A percentile compares a stretch with the other conserved stretches of the same genome.
phyloP scores from a whole-genome alignment of 805 yeast species.

The Hanseniaspora taiwanica region DNA sequence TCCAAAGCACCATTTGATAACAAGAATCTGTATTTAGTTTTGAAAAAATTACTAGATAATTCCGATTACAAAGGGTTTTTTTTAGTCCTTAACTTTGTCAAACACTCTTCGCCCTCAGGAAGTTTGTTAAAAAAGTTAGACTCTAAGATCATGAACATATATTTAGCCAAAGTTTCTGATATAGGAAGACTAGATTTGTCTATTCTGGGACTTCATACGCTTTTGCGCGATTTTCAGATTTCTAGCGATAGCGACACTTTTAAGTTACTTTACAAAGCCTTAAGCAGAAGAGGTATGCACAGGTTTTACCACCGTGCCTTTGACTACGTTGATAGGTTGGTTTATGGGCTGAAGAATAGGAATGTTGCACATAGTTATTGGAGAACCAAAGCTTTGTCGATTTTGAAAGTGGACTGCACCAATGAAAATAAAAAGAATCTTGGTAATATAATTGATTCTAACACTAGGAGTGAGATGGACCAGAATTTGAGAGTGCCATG shows the following conservation, averaged over 20 bases:
- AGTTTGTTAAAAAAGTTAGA: constrained; percentile 9
- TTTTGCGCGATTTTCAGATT: constrained; percentile 14
- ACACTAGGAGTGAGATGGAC: constrained; percentile 5
- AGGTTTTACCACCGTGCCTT: constrained; percentile 15
- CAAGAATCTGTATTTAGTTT: constrained; percentile 15
- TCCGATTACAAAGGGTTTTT: constrained; percentile 20
- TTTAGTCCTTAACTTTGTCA: constrained; percentile 14
- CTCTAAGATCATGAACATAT: constrained; percentile 22
- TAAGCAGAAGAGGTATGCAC: constrained; percentile 24
- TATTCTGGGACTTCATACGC: constrained; percentile 22
- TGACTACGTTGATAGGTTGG: constrained; percentile 15
- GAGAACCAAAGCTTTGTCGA: constrained; percentile 16
- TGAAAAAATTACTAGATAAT: constrained; percentile 17
- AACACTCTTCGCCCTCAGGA: background rate
- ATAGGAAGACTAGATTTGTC: constrained; percentile 26
- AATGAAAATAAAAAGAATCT: constrained; percentile 4
- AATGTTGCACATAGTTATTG: constrained; percentile 13
- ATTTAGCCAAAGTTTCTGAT: constrained; percentile 20
- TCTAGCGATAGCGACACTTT: constrained; percentile 22
- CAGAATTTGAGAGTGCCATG: constrained; percentile 1
- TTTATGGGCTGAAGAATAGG: constrained; percentile 6
- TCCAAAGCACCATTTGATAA: constrained; percentile 17
- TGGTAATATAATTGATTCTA: constrained; percentile 2
- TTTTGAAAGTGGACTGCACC: constrained; percentile 13
- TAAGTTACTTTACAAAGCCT: constrained; percentile 23